phyloP scores from a whole-genome alignment of 331 rosid genomes.

The Acacia concinna region DNA sequence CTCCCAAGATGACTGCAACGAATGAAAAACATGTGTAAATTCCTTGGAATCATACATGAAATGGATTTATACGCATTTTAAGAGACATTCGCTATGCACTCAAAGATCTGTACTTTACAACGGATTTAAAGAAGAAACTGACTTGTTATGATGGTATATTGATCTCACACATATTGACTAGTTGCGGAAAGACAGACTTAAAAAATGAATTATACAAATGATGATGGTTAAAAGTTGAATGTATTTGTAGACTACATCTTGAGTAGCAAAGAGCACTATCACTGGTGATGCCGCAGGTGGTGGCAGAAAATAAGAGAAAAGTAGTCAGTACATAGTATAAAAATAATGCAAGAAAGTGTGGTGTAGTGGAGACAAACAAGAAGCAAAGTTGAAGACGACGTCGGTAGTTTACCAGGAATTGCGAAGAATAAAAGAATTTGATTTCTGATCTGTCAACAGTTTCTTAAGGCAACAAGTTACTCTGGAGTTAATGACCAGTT shows the following conservation, averaged over 20 bases:
- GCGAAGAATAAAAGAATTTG: background rate
- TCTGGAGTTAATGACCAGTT: background rate
- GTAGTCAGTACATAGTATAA: background rate
- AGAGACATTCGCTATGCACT: background rate
- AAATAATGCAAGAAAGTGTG: background rate
- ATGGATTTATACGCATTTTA: background rate
- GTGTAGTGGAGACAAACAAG: background rate
- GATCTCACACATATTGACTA: background rate
- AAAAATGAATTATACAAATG: background rate
- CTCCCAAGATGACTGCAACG: conserved; percentile 82
- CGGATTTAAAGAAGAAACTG: conserved; percentile 13
- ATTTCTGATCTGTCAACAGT: background rate
- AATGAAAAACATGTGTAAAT: conserved; percentile 36
- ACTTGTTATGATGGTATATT: background rate
- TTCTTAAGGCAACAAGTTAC: background rate
- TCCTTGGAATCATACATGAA: background rate
- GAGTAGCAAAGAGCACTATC: background rate
- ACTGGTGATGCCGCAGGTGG: background rate
- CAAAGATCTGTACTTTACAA: background rate
- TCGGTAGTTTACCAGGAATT: background rate
- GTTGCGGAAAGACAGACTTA: background rate
- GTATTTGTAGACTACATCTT: background rate
- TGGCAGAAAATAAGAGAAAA: background rate
- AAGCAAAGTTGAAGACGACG: background rate
- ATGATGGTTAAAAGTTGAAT: background rate